A percentile compares a stretch with the other conserved stretches of the same genome.
These are phyloP conservation scores for Suhomyces tanzawaensis DNA, from an alignment of 805 yeast genomes.

Conservation along the genomic window DNA sequence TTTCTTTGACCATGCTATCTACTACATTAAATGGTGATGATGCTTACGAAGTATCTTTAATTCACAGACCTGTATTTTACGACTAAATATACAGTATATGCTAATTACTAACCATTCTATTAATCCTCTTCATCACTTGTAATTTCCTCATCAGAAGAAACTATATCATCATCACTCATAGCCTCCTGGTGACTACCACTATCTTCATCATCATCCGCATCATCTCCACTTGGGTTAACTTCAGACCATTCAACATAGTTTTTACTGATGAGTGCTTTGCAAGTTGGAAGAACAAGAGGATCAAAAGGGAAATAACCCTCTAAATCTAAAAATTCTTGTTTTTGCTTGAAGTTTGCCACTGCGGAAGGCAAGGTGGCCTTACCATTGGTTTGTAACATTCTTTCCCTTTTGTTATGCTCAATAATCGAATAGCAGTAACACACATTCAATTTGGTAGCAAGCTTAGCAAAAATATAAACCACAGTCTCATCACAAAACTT, in stretches of 20 bases:
- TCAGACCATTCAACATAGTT: conserved; percentile 72
- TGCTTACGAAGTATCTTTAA: no score
- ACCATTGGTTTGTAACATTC: conserved; percentile 47
- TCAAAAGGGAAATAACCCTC: conserved; percentile 98
- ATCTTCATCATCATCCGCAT: conserved; percentile 52
- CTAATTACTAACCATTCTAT: background rate
- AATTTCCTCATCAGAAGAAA: conserved; percentile 19
- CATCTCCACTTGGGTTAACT: conserved; percentile 51
- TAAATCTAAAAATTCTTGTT: conserved; percentile 81
- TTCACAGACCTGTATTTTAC: no score
- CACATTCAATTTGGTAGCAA: conserved; percentile 84
- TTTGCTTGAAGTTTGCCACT: conserved; percentile 48
- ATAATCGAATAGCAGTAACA: conserved; percentile 93
- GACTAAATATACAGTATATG: background rate
- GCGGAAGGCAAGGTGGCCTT: conserved; percentile 31
- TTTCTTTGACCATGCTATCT: no score
- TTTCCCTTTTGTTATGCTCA: conserved; percentile 79
- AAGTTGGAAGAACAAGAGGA: conserved; percentile 71
- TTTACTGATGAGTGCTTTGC: conserved; percentile 52
- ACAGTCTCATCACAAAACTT: conserved; percentile 93
- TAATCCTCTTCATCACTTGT: conserved; percentile 22
- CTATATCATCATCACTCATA: conserved; percentile 16
- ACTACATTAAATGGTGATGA: no score
- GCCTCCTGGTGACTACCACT: conserved; percentile 28
- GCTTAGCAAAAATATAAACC: conserved; percentile 87